These are phyloP conservation scores for Umbelopsis ramanniana DNA, from an alignment of 192 early-diverging fungal species.

Conservation along the genomic window DNA sequence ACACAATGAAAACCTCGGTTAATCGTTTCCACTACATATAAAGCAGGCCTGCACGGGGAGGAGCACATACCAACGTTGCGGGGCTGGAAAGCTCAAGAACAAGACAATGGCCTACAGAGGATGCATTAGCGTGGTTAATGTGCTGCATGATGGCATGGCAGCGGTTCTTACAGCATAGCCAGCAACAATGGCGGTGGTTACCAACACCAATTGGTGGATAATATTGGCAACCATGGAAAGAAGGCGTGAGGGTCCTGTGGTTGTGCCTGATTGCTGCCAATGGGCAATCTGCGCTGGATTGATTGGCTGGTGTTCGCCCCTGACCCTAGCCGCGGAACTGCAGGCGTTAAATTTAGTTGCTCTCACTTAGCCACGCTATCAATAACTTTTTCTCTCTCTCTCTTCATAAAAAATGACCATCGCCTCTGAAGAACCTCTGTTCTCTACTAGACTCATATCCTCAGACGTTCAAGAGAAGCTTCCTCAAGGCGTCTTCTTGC, in stretches of 20 bases:
- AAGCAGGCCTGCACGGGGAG: neutral
- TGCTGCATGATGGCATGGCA: neutral
- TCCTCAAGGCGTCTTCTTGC: slow-evolving; percentile 69
- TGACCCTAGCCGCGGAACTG: neutral
- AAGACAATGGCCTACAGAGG: slow-evolving; percentile 16
- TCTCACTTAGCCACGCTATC: neutral
- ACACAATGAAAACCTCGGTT: neutral
- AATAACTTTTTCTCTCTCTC: neutral
- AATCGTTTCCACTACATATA: neutral
- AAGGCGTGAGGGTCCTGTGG: neutral
- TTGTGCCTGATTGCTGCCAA: neutral
- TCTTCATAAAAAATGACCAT: slow-evolving; percentile 7
- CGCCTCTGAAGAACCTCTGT: neutral
- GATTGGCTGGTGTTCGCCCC: neutral
- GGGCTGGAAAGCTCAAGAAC: slow-evolving; percentile 25
- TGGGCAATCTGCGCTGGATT: too few relatives aligned
- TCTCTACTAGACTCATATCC: slow-evolving; percentile 65
- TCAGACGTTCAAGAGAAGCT: slow-evolving; percentile 59
- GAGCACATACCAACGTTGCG: slow-evolving; percentile 29
- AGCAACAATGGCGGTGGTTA: neutral
- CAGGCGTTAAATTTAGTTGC: too few relatives aligned
- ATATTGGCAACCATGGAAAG: slow-evolving; percentile 4
- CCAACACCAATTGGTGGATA: neutral
- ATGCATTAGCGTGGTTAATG: neutral
- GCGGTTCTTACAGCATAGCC: slow-evolving; percentile 11